Base-by-base conservation (phyloP, 495 filamentous ascomycete genomes). In the Penicillium macrosclerotiorum region DNA sequence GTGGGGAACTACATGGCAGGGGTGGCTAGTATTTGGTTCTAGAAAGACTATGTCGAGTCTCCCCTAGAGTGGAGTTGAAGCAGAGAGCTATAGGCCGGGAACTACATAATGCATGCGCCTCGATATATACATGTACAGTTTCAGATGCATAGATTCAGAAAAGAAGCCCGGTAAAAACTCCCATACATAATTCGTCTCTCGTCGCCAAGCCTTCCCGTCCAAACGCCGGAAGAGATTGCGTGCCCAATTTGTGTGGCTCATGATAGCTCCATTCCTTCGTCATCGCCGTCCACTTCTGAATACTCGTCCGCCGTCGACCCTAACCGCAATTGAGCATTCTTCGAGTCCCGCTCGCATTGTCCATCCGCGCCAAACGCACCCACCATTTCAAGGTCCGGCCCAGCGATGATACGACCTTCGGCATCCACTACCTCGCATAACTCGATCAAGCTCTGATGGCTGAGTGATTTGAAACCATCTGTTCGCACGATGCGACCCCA, bases 401-500 rank as follows among this genome's bases (percentile, higher is more conserved):
- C 92, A 20, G 83, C 84, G 17, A 96, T 73, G 13, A 97, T 86
- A 9, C 93, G 75, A 27, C 90, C 90, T 49, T 97, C 93, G 48
- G 81, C 83, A 61, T 97, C 94, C 19, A 94, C 85, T 53, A 94
- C 89, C 60, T 93, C 88, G 43, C 86, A 93, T n/a, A 98, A 75
- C 55, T 95, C 90, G 36, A 96, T 83, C 29, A 96, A 72, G 39
- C 86, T 88, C 26, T 75, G 66, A 33, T 86, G 82, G 40, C 82
- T 86, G 32, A 98, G 73, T 36, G 81, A 81, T 54, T 85, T 79
- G 73, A 98, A 98, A 0, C 87, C 91, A 14, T 78, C 75, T 0
- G 91, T 96, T 32, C 94, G 82, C 16, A 96, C 92, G 14, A 98
- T 79, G 22, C 94, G 85, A 37, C 93, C 93, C 94, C 94, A 98